phyloP scores from a whole-genome alignment of 768 basidiomycete species.

The Lentinula raphanica region DNA sequence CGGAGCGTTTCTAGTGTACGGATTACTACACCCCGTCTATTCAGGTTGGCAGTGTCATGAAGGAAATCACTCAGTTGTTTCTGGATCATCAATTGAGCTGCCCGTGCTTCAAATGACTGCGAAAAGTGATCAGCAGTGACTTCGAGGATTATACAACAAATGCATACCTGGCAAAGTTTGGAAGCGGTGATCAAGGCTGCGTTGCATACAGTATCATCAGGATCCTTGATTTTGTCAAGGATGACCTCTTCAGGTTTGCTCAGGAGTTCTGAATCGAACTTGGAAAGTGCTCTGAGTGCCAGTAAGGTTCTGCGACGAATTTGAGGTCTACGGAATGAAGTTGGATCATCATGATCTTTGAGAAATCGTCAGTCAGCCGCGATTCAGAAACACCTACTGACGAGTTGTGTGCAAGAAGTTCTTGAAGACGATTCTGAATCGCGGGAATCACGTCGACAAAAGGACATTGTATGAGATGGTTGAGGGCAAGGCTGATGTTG shows the following conservation, averaged over 20 bases:
- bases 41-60: conserved; percentile 7
- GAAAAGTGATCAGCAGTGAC: background rate
- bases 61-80: conserved; percentile 14
- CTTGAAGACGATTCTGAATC: conserved; percentile 57
- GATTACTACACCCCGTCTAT: conserved; percentile 14
- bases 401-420: conserved; percentile 70
- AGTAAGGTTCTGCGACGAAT: conserved; percentile 60
- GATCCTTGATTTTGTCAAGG: conserved; percentile 37
- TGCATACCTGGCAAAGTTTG: background rate
- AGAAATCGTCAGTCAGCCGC: background rate
- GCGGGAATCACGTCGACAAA: conserved; percentile 73
- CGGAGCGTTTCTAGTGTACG: conserved; percentile 21
- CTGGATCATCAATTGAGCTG: conserved; percentile 6
- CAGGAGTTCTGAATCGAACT: conserved; percentile 40
- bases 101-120: conserved; percentile 10
- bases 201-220: conserved; percentile 35
- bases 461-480: conserved; percentile 56
- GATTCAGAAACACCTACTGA: conserved; percentile 44
- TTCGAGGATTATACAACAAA: no score
- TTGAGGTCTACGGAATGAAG: conserved; percentile 35
- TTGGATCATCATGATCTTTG: background rate
- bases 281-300: conserved; percentile 51
- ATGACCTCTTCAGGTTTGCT: conserved; percentile 33
- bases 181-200: conserved; percentile 36
- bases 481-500: conserved; percentile 67